Base-by-base conservation (phyloP, 768 basidiomycete genomes). In the Leccinellum albellum region DNA sequence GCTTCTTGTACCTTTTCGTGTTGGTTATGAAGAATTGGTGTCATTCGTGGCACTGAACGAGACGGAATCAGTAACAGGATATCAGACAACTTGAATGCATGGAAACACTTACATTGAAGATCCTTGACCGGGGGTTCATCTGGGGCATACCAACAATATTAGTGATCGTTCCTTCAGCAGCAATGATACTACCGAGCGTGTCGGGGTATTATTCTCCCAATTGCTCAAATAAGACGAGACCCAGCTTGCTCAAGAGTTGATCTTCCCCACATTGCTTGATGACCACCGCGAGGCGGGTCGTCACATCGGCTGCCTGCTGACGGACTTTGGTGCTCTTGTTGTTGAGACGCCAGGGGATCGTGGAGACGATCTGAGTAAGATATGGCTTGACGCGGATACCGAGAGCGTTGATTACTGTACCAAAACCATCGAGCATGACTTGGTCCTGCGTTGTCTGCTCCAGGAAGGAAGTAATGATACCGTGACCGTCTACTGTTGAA, bases 61-160 rank as follows among this genome's bases (percentile, higher is more conserved):
- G 12, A 56, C 31, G 49, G 14, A 57, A 48, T 60, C 48, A 54
- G 52, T 62, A 24, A 15, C 3, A 0, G 7, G 28, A 35, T 8
- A 28, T 17, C 28, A 42, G 47, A 23, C 20, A n/a, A n/a, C n/a
- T n/a, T n/a, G n/a, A 32, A 42, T 24, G 42, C 21, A 57, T 23
- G 0, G 9, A 42, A 57, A 52, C 12, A 87, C 95, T 84, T 73
- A 97, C 95, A 71, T n/a, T n/a, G n/a, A 56, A 99, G 86, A 82
- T 99, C 97, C 74, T 99, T 99, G 26, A 99, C 95, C 0, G 97
- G 14, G 97, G 97, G 71, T 97, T 98, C 97, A 99, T 99, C 73
- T 98, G 94, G 10, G 97, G 97, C 97, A 98, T 99, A 75, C 97
- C 97, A 61, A 99, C 97, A 50, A 98, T 96, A 66, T 98, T 98